Base-by-base conservation (phyloP, 2,329 filamentous ascomycete genomes). In the Polytolypa hystricis region DNA sequence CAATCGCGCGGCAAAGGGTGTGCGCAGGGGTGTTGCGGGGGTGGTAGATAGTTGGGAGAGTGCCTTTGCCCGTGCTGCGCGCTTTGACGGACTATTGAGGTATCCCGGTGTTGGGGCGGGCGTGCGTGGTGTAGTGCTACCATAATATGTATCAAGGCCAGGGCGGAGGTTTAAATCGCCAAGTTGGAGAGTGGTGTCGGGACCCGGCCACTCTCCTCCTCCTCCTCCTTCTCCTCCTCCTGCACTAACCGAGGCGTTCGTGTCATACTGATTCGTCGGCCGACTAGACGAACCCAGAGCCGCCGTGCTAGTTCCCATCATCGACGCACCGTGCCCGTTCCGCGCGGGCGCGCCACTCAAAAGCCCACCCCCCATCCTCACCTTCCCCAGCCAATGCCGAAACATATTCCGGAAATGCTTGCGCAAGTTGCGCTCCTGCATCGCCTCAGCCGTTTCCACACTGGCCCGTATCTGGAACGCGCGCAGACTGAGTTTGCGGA, bases 401-500 rank as follows among this genome's bases (percentile, higher is more conserved):
- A 78, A 54, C 60, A 77, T 71, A 19, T 65, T 65, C 38, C 69
- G 62, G 18, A 67, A 56, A 50, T 77, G 74, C 42, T 70, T 70
- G 37, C 70, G 63, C 25, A 69, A 60, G 42, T 70, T 73, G 12
- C 73, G 59, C 12, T 67, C 61, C 33, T 62, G 59, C 43, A 77
- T 56, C 5, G 71, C 69, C 23, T 68, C 58, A 0, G 72, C 71
- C 27, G 64, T 73, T 39, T 74, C 66, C 7, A 61, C 53, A 16
- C 64, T 64, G 35, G 66, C 65, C 16, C 62, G 60, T 4, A 72
- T 56, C 27, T 73, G 71, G 55, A 77, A 77, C 2, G 71, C 57
- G 5, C 66, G 66, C 55, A 75, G 70, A 36, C 70, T 73, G n/a
- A 77, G 55, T 47, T 67, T 72, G 49, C 70, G 72, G 39, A 77